Evolutionary conservation across 805 yeast species (phyloP).

Genomic region (Nakazawaea ernobii): DNA sequence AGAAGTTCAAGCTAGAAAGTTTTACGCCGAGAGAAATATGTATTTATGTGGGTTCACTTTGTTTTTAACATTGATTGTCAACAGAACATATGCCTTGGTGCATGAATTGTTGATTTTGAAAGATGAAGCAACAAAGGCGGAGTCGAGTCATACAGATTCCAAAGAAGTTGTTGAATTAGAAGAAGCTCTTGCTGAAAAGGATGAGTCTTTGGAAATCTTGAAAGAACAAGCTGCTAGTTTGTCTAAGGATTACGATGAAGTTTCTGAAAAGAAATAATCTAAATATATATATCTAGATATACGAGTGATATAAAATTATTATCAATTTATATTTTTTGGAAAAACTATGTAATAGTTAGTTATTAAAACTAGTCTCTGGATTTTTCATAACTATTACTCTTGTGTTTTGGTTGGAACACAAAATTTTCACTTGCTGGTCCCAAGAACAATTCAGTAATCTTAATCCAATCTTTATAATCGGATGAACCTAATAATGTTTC

Average conservation of each 20-base stretch:
- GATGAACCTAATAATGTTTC: conserved; percentile 84
- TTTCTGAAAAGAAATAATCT: conserved; percentile 3
- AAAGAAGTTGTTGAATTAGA: conserved; percentile 42
- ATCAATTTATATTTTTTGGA: too few species aligned
- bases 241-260: conserved; percentile 52
- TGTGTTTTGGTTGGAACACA: conserved; percentile 87
- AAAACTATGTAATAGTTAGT: too few species aligned
- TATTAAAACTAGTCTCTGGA: too few species aligned
- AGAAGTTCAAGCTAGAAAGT: conserved; percentile 85
- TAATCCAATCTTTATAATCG: conserved; percentile 93
- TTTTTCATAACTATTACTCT: conserved; percentile 70
- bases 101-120: conserved; percentile 64
- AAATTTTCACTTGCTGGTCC: conserved; percentile 79
- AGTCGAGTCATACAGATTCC: conserved; percentile 19
- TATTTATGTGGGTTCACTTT: conserved; percentile 93
- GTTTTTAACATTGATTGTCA: conserved; percentile 78
- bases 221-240: conserved; percentile 70
- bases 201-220: conserved; percentile 58
- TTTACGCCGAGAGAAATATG: conserved; percentile 95
- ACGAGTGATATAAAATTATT: too few species aligned
- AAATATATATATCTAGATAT: background rate
- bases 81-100: conserved; percentile 78
- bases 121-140: conserved; percentile 45
- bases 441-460: conserved; percentile 88
- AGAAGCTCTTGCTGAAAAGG: conserved; percentile 49